Conservation (phyloP, 2,329 filamentous ascomycete species). For the Beauveria brongniartii region DNA sequence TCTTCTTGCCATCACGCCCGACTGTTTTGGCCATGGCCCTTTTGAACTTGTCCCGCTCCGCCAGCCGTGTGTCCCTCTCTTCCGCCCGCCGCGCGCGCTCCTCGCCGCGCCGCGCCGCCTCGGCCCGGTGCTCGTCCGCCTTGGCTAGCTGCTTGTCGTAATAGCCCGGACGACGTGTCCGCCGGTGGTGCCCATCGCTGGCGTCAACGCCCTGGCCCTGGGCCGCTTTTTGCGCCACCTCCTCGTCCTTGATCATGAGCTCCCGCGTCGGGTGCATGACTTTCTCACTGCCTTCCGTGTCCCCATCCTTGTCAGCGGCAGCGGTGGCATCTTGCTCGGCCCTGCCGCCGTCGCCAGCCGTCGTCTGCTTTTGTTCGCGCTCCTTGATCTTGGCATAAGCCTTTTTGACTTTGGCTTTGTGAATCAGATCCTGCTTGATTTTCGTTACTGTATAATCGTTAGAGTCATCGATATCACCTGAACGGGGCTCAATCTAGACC, state of each 20-base stretch:
- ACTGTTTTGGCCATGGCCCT: conserved; percentile 67
- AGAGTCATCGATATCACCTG: not conserved
- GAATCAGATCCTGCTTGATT: conserved; percentile 82
- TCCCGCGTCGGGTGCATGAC: conserved; percentile 30
- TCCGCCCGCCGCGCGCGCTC: conserved; percentile 43
- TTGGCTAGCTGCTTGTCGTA: conserved; percentile 56
- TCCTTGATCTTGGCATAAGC: conserved; percentile 81
- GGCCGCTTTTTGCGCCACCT: conserved; percentile 25
- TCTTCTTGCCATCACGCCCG: conserved; percentile 66
- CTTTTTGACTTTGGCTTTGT: conserved; percentile 90
- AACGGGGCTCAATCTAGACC: not conserved
- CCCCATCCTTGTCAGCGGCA: conserved; percentile 15
- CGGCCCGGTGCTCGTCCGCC: conserved; percentile 33
- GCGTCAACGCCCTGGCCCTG: conserved; percentile 4
- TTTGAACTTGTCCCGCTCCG: conserved; percentile 56
- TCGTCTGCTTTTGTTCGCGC: conserved; percentile 22
- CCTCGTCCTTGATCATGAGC: conserved; percentile 32
- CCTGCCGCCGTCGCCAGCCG: conserved; percentile 14
- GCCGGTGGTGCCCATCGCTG: conserved; percentile 26
- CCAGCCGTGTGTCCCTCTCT: conserved; percentile 57
- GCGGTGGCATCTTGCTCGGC: conserved; percentile 12
- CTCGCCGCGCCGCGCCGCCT: conserved; percentile 30
- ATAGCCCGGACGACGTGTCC: conserved; percentile 41
- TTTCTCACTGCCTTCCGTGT: conserved; percentile 3
- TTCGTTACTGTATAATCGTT: conserved; percentile 55